Percentiles rank a stretch among this genome's conserved stretches.
Conservation (phyloP, 176 grass and related monocot genomes). For the Chrysopogon serrulatus region DNA sequence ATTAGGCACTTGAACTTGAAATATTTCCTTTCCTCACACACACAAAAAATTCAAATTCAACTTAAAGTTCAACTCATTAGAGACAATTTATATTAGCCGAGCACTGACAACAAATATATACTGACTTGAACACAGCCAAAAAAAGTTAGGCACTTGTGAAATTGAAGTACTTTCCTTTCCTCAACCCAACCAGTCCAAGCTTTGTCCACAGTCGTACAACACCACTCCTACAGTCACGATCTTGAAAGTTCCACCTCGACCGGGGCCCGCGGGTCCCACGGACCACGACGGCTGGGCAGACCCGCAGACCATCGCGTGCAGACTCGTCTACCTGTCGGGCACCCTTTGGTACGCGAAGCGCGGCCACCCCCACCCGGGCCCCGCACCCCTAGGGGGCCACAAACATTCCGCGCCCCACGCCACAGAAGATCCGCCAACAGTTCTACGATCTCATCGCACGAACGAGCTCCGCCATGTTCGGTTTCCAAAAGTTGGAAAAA, state of each 20-base stretch:
- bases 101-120: no score
- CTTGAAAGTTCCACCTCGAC: neutral
- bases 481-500: no score
- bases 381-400: neutral
- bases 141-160: no score
- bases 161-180: no score
- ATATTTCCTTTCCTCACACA: no score
- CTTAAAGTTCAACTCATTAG: no score
- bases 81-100: no score
- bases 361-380: neutral
- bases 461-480: no score
- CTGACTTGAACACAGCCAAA: no score
- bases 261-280: neutral
- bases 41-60: no score
- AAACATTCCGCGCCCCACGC: neutral
- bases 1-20: no score
- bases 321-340: neutral
- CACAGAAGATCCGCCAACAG: conserved; percentile 32
- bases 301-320: neutral
- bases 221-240: neutral
- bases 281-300: neutral
- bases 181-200: neutral
- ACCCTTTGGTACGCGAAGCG: conserved; percentile 16
- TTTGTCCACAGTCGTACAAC: neutral
- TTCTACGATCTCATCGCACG: conserved; percentile 28